Conservation (phyloP, 306 rosid genomes). For the Cucurbita argyrosperma region DNA sequence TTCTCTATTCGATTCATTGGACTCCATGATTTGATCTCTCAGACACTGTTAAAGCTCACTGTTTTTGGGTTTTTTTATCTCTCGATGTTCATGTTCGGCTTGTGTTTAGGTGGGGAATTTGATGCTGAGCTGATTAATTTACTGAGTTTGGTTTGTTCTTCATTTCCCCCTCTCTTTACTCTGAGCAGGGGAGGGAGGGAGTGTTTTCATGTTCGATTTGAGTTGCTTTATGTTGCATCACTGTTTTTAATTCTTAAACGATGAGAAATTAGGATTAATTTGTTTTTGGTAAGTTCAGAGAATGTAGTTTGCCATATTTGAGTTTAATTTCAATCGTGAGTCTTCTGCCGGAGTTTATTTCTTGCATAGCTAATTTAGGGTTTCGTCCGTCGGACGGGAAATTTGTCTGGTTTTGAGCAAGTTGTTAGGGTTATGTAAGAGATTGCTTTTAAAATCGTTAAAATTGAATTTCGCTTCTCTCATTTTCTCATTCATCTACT, state of each 20-base stretch:
- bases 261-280: conserved; percentile 2
- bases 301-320: background rate
- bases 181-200: background rate
- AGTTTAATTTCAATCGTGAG: background rate
- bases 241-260: background rate
- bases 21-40: conserved; percentile 29
- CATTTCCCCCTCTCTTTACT: background rate
- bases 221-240: conserved; percentile 12
- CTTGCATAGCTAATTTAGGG: background rate
- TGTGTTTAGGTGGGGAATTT: conserved; percentile 1
- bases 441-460: background rate
- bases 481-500: background rate
- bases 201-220: conserved; percentile 6
- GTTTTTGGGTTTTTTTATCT: background rate
- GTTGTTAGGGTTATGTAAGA: background rate
- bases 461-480: background rate
- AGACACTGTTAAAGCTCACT: conserved; percentile 10
- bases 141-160: background rate
- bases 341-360: background rate
- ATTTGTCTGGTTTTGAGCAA: background rate
- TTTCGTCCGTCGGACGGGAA: background rate
- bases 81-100: conserved; percentile 13
- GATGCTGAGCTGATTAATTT: conserved; percentile 6
- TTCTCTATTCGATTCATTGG: background rate
- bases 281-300: background rate